Evolutionary conservation across 148 eudicot species (phyloP), one percentile per base, ranked within the genome.

Genomic region (Silene uniflora): DNA sequence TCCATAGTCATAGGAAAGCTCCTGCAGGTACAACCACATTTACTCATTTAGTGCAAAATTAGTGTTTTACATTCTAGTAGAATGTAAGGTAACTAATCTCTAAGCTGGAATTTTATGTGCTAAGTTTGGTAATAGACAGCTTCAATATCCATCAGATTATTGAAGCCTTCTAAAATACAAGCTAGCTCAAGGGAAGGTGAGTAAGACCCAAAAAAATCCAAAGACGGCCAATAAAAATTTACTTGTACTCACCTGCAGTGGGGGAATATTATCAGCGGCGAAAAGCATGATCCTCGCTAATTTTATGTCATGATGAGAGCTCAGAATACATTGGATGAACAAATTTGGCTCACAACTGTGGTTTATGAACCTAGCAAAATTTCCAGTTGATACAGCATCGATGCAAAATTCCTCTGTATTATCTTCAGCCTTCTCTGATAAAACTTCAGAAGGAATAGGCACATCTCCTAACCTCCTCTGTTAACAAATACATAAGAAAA

Each of bases 261-360:
- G 91, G 21, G 87, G 79, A 62, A 88, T 88, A 82, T 76, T 82
- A 70, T 86, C 88, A 64, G 87, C 83, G 3, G 91, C 91, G 77
- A 86, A 81, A 18, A 88, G 79, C 84, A 86, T 81, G 60, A 88
- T 83, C 44, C 85, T 81, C 3, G 91, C 91, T 67, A 86, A 76
- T 73, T 71, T 86, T 32, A 82, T 54, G 58, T 88, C 89, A 55
- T 84, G 88, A 65, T 88, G 91, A 4, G 82, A 73, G 62, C 84
- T 88, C 47, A 88, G 42, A 32, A 88, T 76, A 56, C 91, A 88
- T 61, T 86, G 91, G 7, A 88, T 88, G 70, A 88, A 88, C 4
- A 88, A 80, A 67, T 88, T 86, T 0, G 91, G 91, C 60, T 86
- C 86, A 76, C 91, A 88, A 46, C 91, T 86, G 73, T 88, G 91